Evolutionary conservation across 169 alveolate genomes (phyloP).

Genomic region (Plasmodium relictum): DNA sequence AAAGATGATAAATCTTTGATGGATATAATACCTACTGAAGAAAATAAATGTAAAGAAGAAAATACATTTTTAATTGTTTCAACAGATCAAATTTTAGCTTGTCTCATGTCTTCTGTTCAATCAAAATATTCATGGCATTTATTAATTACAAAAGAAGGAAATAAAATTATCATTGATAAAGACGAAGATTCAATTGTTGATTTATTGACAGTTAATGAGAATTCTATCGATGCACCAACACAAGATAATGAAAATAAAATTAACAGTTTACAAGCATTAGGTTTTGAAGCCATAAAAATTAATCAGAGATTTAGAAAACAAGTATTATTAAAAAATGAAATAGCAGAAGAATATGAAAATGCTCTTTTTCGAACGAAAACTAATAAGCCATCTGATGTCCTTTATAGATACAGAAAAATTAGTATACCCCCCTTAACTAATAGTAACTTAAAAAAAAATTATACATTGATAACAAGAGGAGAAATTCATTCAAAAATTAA

Average conservation of each 20-base stretch:
- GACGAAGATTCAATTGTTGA: conserved; percentile 94
- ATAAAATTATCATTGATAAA: conserved; percentile 91
- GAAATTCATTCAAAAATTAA: conserved; percentile 87
- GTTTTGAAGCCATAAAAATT: conserved; percentile 92
- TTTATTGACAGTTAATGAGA: conserved; percentile 92
- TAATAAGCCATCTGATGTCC: conserved; percentile 86
- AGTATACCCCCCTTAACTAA: conserved; percentile 85
- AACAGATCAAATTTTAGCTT: conserved; percentile 92
- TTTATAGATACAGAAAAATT: conserved; percentile 91
- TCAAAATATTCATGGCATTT: conserved; percentile 94
- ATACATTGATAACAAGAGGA: conserved; percentile 83
- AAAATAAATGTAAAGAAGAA: conserved; percentile 49
- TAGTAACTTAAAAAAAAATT: conserved; percentile 78
- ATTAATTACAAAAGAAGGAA: conserved; percentile 88
- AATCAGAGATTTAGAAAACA: conserved; percentile 92
- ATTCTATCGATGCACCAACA: conserved; percentile 92
- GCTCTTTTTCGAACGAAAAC: conserved; percentile 86
- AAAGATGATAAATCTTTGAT: conserved; percentile 57
- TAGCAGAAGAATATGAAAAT: conserved; percentile 81
- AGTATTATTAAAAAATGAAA: conserved; percentile 83
- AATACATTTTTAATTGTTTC: conserved; percentile 88
- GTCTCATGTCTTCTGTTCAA: conserved; percentile 92
- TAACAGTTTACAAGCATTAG: conserved; percentile 91
- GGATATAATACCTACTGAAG: conserved; percentile 32
- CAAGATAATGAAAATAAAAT: conserved; percentile 92